These are phyloP conservation scores for Penicillium decumbens DNA, from an alignment of 2,329 filamentous ascomycete genomes.

Conservation along the genomic window DNA sequence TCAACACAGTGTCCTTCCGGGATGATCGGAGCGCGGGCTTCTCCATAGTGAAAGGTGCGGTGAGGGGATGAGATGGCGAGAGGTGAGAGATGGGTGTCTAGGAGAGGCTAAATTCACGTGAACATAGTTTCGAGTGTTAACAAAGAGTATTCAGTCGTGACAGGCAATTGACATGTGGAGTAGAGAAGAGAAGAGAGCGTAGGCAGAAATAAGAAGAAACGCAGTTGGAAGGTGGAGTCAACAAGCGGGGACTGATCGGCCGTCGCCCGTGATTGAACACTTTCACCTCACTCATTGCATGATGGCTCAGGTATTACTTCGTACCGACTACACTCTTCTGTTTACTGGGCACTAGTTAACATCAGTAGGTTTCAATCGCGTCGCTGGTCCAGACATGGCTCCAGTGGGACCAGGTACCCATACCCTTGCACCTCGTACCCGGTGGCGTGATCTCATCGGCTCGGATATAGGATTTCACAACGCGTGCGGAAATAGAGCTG, in stretches of 20 bases:
- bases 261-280: constrained; percentile 7
- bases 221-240: constrained; percentile 18
- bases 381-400: constrained; percentile 54
- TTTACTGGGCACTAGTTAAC: constrained; percentile 2
- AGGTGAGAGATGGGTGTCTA: not conserved
- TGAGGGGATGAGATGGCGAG: not conserved
- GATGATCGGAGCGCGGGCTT: constrained; percentile 19
- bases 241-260: constrained; percentile 22
- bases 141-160: not conserved
- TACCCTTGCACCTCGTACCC: not conserved
- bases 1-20: constrained; percentile 50
- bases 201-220: constrained; percentile 11
- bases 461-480: constrained; percentile 45
- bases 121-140: not conserved
- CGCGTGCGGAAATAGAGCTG: constrained; percentile 51
- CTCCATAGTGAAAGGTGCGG: constrained; percentile 17
- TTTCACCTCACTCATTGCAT: constrained; percentile 14
- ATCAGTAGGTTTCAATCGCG: constrained; percentile 31
- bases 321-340: not conserved
- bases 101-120: not conserved
- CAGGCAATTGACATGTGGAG: not conserved
- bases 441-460: constrained; percentile 17
- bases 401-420: constrained; percentile 49
- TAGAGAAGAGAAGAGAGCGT: not conserved
- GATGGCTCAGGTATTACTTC: constrained; percentile 23